A percentile compares a stretch with the other conserved stretches of the same genome.
These are phyloP conservation scores for Hirsutella rhossiliensis DNA, from an alignment of 2,329 filamentous ascomycete species.

Conservation along the genomic window DNA sequence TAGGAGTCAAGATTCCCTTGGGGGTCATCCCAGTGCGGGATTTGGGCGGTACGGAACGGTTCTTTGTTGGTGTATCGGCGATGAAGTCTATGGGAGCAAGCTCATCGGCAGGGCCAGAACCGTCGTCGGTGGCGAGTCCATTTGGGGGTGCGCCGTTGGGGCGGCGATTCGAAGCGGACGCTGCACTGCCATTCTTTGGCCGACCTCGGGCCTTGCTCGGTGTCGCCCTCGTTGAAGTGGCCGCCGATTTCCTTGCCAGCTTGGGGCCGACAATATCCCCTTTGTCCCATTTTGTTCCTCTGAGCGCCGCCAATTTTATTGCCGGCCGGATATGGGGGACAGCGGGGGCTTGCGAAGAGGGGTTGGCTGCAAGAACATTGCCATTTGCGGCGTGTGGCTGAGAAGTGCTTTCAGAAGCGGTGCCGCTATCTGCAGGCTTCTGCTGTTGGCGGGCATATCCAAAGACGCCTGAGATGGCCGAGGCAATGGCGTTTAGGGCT, in stretches of 20 bases:
- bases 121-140: not conserved
- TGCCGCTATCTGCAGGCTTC: not conserved
- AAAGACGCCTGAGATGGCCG: conserved; percentile 17
- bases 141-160: not conserved
- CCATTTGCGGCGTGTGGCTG: not conserved
- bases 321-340: conserved; percentile 12
- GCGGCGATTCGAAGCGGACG: not conserved
- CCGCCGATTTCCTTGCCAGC: conserved; percentile 6
- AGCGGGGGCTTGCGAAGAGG: conserved; percentile 3
- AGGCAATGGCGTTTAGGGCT: conserved; percentile 17
- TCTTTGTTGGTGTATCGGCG: conserved; percentile 3
- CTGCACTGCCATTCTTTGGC: not conserved
- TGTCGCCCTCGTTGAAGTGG: conserved; percentile 6
- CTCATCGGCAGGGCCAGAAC: conserved; percentile 1
- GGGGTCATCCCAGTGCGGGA: conserved; percentile 13
- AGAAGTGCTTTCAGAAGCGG: not conserved
- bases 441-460: conserved; percentile 10
- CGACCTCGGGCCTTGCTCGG: not conserved
- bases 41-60: not conserved
- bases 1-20: conserved; percentile 45
- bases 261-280: conserved; percentile 8
- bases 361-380: not conserved
- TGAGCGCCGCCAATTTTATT: conserved; percentile 23
- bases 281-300: conserved; percentile 25
- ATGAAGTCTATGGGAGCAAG: not conserved